phyloP scores from a whole-genome alignment of 495 filamentous ascomycete species.

The Trichoderma reesei region DNA sequence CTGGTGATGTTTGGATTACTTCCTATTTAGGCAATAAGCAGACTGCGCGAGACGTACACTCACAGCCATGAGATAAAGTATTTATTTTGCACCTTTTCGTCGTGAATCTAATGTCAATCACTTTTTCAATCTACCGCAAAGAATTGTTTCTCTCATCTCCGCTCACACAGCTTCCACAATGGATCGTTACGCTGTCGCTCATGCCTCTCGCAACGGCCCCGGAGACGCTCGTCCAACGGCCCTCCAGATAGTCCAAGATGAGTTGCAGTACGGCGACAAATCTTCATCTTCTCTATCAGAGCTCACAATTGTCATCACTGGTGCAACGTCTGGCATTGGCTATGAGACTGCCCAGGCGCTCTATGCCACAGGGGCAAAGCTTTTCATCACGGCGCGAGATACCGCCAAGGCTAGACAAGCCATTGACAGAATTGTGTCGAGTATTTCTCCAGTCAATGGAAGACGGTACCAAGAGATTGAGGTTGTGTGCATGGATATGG shows the following conservation, averaged over 20 bases:
- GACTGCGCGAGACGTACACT: background rate
- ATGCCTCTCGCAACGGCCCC: slow-evolving; percentile 22
- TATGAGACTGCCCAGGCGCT: slow-evolving; percentile 41
- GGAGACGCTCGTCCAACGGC: slow-evolving; percentile 40
- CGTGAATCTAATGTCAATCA: background rate
- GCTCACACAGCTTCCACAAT: background rate
- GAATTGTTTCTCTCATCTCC: background rate
- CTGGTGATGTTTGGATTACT: background rate
- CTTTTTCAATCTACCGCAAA: background rate
- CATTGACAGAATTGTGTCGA: background rate
- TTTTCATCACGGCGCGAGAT: slow-evolving; percentile 36
- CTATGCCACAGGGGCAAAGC: slow-evolving; percentile 34
- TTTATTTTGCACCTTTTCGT: background rate
- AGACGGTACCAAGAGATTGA: background rate
- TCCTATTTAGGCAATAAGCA: slow-evolving; percentile 2
- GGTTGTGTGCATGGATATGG: background rate
- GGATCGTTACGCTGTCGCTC: background rate
- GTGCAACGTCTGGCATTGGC: slow-evolving; percentile 42
- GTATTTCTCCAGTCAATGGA: background rate
- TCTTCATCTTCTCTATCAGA: slow-evolving; percentile 17
- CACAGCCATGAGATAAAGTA: background rate
- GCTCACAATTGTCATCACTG: slow-evolving; percentile 44
- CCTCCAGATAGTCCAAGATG: slow-evolving; percentile 36
- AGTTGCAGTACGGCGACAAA: slow-evolving; percentile 26
- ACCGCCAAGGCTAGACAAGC: background rate